A percentile compares a stretch with the other conserved stretches of the same genome.
Conservation (phyloP, 805 yeast species). For the Vanderwaltozyma yarrowii region DNA sequence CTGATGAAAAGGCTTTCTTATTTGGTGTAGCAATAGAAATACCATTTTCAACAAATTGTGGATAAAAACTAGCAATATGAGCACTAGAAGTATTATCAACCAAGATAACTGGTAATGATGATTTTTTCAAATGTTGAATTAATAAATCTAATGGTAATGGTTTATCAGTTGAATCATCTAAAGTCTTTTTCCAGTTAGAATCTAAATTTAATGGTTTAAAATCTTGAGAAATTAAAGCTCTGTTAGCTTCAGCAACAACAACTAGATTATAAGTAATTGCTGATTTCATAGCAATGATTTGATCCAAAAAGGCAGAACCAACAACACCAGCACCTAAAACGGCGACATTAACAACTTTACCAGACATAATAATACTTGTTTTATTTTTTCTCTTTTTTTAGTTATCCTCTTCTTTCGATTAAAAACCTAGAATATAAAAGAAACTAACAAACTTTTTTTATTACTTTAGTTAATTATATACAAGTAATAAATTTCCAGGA, state of each 20-base stretch:
- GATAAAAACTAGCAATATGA: conserved; percentile 65
- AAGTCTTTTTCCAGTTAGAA: conserved; percentile 45
- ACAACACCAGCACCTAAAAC: conserved; percentile 89
- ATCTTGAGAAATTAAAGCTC: conserved; percentile 57
- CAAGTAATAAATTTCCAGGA: too few relatives aligned
- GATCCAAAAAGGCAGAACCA: conserved; percentile 83
- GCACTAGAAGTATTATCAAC: conserved; percentile 93
- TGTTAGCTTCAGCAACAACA: conserved; percentile 64
- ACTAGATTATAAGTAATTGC: conserved; percentile 65
- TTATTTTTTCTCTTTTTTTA: background rate
- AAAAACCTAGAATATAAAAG: too few relatives aligned
- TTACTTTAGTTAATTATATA: too few relatives aligned
- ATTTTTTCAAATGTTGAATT: conserved; percentile 49
- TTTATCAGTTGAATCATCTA: conserved; percentile 35
- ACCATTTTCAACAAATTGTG: conserved; percentile 61
- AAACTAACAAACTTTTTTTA: too few relatives aligned
- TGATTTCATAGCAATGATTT: conserved; percentile 54
- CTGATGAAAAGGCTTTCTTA: conserved; percentile 91
- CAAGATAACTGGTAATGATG: conserved; percentile 67
- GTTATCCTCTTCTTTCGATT: background rate
- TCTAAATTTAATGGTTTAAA: conserved; percentile 54
- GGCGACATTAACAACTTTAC: conserved; percentile 52
- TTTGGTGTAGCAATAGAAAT: conserved; percentile 96
- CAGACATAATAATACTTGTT: conserved; percentile 30
- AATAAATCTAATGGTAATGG: conserved; percentile 49